Conservation (phyloP, 2,329 filamentous ascomycete species). For the Fusarium agapanthi region DNA sequence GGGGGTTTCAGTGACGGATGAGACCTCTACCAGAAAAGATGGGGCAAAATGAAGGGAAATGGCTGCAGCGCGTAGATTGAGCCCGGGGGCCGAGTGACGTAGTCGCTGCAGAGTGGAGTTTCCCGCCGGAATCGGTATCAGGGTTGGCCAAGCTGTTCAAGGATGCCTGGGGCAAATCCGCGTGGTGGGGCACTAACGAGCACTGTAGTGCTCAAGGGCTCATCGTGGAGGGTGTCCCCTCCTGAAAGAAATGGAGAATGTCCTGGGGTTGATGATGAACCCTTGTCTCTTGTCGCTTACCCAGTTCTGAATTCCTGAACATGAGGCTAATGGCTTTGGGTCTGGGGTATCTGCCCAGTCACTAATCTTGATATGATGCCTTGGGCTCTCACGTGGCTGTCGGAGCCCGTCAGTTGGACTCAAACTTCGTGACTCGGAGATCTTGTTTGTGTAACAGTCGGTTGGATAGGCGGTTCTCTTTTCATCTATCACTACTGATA, state of each 20-base stretch:
- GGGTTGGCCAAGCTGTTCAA: slow-evolving; percentile 19
- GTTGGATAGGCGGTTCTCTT: neutral
- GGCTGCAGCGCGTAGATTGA: slow-evolving; percentile 24
- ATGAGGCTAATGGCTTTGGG: slow-evolving; percentile 8
- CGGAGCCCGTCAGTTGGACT: slow-evolving; percentile 3
- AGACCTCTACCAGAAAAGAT: slow-evolving; percentile 24
- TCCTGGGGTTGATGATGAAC: slow-evolving; percentile 8
- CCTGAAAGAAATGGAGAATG: slow-evolving; percentile 12
- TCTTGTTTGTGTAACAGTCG: neutral
- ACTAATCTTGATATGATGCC: neutral
- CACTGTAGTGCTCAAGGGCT: slow-evolving; percentile 18
- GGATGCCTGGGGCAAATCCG: slow-evolving; percentile 7
- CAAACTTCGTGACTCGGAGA: slow-evolving; percentile 5
- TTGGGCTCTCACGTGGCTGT: slow-evolving; percentile 2
- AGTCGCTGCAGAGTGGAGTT: slow-evolving; percentile 24
- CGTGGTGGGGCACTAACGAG: slow-evolving; percentile 9
- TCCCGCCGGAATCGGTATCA: slow-evolving; percentile 23
- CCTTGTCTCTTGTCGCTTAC: slow-evolving; percentile 15
- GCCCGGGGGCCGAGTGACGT: slow-evolving; percentile 34
- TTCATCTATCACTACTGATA: neutral
- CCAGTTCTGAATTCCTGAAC: neutral
- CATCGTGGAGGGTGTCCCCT: slow-evolving; percentile 12
- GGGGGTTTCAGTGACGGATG: slow-evolving; percentile 8
- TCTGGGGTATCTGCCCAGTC: neutral
- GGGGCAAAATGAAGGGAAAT: slow-evolving; percentile 26